Base-by-base conservation (phyloP, 345 rosid genomes). In the Leavenworthia alabamica region DNA sequence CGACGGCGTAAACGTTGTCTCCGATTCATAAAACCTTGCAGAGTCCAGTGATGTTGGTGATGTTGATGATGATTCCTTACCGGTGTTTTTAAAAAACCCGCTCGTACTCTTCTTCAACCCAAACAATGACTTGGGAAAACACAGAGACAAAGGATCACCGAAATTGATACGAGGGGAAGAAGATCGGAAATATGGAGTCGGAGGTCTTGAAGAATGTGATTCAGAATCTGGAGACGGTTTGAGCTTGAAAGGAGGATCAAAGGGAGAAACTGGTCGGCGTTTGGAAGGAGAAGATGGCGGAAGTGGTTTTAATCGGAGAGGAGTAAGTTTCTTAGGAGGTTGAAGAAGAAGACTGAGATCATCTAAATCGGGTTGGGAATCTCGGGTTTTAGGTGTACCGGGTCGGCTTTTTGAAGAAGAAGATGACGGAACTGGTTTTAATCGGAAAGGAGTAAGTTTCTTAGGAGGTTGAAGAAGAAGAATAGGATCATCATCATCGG, bases 391-490 rank as follows among this genome's bases (percentile, higher is more conserved):
- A n/a, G 69, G 64, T 28, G 74, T 62, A 35, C 1, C 31, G 4
- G 58, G 24, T 8, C 69, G 64, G 42, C 15, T 37, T 26, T 9
- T 42, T 20, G 46, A 42, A 9, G 22, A 46, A 7, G 62, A 29
- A 15, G 56, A 36, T 35, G 45, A 56, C 40, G 66, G 47, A 5
- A 66, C 62, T 3, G 83, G 75, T 19, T 67, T 73, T 4, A 44
- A 43, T 1, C 60, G 52, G 12, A 76, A 65, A 3, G 76, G 73
- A 22, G 61, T 29, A 4, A 40, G 76, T 60, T 57, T 56, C 8
- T 46, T 69, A 33, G 74, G 74, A 28, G 74, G 74, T 28, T 47
- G 58, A n/a, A n/a, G n/a, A 48, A 39, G 58, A 32, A 48, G 72
- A 67, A 11, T 35, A 2, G 23, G 71, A 27, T 15, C 69, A 6